phyloP scores from a whole-genome alignment of 768 basidiomycete species.

The Kwoniella bestiolae region DNA sequence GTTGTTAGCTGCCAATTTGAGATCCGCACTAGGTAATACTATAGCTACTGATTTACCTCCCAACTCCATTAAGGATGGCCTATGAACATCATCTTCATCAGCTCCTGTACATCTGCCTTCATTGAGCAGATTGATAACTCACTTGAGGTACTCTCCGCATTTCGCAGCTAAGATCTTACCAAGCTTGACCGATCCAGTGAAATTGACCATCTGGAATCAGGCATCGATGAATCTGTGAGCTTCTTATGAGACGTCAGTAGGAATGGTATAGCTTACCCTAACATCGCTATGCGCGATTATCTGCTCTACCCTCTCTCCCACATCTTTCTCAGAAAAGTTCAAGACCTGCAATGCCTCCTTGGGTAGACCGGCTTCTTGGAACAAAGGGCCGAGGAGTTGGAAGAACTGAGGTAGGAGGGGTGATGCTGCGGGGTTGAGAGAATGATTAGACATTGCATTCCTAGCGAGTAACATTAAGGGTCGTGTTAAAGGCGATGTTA shows the following conservation, averaged over 20 bases:
- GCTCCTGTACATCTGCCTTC: background rate
- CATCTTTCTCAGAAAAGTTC: constrained; percentile 38
- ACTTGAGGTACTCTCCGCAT: constrained; percentile 58
- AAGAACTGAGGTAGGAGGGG: constrained; percentile 56
- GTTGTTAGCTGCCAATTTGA: constrained; percentile 63
- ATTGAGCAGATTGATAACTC: background rate
- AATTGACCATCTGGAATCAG: constrained; percentile 61
- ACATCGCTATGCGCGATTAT: constrained; percentile 37
- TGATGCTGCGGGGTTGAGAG: too few species aligned
- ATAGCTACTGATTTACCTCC: constrained; percentile 59
- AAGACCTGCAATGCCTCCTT: constrained; percentile 65
- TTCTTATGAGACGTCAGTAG: too few species aligned
- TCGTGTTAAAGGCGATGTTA: too few species aligned
- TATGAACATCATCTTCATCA: background rate
- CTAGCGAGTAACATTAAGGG: too few species aligned
- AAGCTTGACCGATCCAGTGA: constrained; percentile 56
- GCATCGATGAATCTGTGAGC: too few species aligned
- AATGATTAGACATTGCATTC: too few species aligned
- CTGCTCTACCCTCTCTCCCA: constrained; percentile 36
- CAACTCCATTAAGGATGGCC: constrained; percentile 55
- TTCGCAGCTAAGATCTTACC: constrained; percentile 54
- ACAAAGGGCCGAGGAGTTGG: constrained; percentile 53
- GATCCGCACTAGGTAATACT: constrained; percentile 62
- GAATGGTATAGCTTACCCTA: constrained; percentile 21
- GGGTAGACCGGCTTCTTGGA: constrained; percentile 66